Percentiles rank a stretch among this genome's conserved stretches.
phyloP scores from a whole-genome alignment of 148 eudicot species.

The Cornus controversa region DNA sequence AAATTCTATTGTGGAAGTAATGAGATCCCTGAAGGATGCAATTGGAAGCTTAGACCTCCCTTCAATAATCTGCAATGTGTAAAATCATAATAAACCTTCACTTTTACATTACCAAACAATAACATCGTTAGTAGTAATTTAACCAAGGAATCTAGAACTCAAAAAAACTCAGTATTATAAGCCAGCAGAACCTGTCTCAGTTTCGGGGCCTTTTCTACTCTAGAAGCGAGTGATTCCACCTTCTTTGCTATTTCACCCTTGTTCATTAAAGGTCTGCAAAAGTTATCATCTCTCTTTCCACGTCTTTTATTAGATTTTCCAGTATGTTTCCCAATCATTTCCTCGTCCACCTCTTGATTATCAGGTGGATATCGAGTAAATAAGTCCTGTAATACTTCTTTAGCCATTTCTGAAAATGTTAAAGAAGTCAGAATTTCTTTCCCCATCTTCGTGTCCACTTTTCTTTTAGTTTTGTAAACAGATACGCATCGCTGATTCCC shows the following conservation, averaged over 20 bases:
- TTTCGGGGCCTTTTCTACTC: constrained; percentile 29
- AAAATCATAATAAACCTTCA: constrained; percentile 9
- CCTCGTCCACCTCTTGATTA: constrained; percentile 39
- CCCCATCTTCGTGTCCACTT: constrained; percentile 16
- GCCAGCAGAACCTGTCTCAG: constrained; percentile 57
- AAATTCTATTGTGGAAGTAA: constrained; percentile 57
- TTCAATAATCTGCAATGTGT: constrained; percentile 51
- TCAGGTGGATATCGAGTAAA: constrained; percentile 78
- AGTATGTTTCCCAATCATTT: constrained; percentile 25
- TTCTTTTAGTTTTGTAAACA: constrained; percentile 44
- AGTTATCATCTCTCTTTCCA: constrained; percentile 43
- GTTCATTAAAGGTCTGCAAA: constrained; percentile 44
- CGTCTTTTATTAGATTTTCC: constrained; percentile 24
- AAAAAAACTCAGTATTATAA: constrained; percentile 7
- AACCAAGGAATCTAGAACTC: background rate
- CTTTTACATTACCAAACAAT: background rate
- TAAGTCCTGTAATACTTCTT: constrained; percentile 56
- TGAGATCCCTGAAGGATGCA: constrained; percentile 66
- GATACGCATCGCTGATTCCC: constrained; percentile 57
- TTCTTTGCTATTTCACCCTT: constrained; percentile 50
- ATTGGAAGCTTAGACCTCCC: constrained; percentile 83
- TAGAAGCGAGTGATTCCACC: constrained; percentile 42
- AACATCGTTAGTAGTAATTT: background rate
- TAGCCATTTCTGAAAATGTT: constrained; percentile 62
- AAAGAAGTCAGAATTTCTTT: constrained; percentile 36